A percentile compares a stretch with the other conserved stretches of the same genome.
Evolutionary conservation across 2,329 filamentous ascomycete genomes (phyloP).

Genomic region (Verticillium longisporum): DNA sequence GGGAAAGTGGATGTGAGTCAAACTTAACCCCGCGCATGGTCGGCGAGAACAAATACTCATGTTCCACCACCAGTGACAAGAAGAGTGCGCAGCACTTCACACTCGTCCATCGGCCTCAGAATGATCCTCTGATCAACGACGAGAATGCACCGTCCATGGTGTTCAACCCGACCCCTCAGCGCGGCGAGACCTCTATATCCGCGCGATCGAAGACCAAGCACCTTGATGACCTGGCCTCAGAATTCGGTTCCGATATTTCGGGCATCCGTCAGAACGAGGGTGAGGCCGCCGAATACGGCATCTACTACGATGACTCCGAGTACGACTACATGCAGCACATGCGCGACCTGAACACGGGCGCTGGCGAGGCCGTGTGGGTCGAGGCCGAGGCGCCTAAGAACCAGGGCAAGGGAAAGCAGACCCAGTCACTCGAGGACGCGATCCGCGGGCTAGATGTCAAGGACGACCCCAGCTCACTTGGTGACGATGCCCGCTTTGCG

Average conservation of each 20-base stretch:
- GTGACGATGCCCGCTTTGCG: constrained; percentile 69
- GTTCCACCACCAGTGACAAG: constrained; percentile 53
- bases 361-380: constrained; percentile 75
- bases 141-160: constrained; percentile 83
- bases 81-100: constrained; percentile 89
- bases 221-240: constrained; percentile 67
- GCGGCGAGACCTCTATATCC: constrained; percentile 14
- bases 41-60: background rate
- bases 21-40: background rate
- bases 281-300: constrained; percentile 87
- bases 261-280: constrained; percentile 82
- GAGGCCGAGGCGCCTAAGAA: constrained; percentile 57
- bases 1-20: constrained; percentile 59
- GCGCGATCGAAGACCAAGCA: constrained; percentile 47
- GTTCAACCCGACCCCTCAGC: constrained; percentile 60
- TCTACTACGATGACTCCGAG: constrained; percentile 90
- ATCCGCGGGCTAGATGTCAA: constrained; percentile 56
- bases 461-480: constrained; percentile 50
- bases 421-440: constrained; percentile 76
- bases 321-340: constrained; percentile 99
- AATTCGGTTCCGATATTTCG: constrained; percentile 62
- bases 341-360: constrained; percentile 72
- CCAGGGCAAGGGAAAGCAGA: constrained; percentile 68
- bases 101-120: constrained; percentile 91
- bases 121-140: constrained; percentile 96